Conservation (phyloP, 257 asterid species). For the Gentiana macrophylla region DNA sequence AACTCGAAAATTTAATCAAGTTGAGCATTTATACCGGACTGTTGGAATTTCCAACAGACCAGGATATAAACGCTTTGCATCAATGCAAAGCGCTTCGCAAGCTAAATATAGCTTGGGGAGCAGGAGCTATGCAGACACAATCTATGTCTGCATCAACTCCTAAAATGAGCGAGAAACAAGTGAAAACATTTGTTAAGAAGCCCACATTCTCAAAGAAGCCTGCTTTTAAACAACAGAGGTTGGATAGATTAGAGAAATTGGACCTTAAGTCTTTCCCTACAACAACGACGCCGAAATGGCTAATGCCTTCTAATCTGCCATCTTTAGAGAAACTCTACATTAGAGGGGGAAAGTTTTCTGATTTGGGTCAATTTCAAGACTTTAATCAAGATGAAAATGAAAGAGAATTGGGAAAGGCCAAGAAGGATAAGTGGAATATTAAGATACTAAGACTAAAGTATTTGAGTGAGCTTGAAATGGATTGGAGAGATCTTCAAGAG, state of each 20-base stretch:
- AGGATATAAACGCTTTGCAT: constrained; percentile 10
- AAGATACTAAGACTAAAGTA: constrained; percentile 36
- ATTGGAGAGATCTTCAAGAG: constrained; percentile 27
- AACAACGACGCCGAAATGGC: constrained; percentile 23
- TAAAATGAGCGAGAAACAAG: background rate
- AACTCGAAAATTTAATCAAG: constrained; percentile 12
- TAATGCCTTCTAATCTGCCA: constrained; percentile 11
- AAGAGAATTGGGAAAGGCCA: background rate
- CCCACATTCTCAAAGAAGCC: background rate
- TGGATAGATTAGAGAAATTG: constrained; percentile 25
- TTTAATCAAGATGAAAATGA: background rate
- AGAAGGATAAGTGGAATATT: constrained; percentile 22
- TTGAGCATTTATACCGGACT: constrained; percentile 29
- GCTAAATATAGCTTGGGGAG: constrained; percentile 48
- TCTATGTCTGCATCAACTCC: too few species aligned
- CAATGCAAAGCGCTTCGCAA: constrained; percentile 11
- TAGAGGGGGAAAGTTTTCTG: constrained; percentile 37
- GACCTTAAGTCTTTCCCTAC: constrained; percentile 38
- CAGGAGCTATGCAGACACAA: constrained; percentile 1
- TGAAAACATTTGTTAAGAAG: background rate
- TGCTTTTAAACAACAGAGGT: background rate
- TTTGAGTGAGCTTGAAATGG: constrained; percentile 29
- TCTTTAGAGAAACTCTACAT: constrained; percentile 32
- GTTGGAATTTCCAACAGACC: constrained; percentile 10
- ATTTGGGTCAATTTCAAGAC: constrained; percentile 27